Base-by-base conservation (phyloP, 2,329 filamentous ascomycete species). In the Neonectria faginata region DNA sequence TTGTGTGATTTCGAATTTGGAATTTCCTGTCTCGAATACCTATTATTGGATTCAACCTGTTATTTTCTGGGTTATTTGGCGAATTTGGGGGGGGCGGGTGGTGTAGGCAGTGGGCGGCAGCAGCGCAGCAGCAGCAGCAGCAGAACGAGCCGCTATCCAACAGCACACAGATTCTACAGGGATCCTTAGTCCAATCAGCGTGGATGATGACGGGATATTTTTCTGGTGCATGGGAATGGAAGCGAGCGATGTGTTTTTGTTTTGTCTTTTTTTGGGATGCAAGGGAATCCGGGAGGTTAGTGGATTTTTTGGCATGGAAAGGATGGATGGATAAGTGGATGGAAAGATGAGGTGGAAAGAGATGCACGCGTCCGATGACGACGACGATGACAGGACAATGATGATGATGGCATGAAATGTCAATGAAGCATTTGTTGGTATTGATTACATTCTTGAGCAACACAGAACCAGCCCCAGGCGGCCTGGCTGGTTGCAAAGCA, bases 1-100 rank as follows among this genome's bases (percentile, higher is more conserved):
- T 75, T 73, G 70, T 70, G 59, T 76, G 75, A 77, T 77, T 74
- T 73, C 72, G 63, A 62, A 70, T 64, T 72, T 75, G 72, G 53
- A 59, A 72, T 70, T 65, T 66, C 68, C 59, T 69, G 65, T 72
- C 58, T 74, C 60, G 65, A 70, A 70, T 73, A 73, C 65, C 63
- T 73, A 42, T 70, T 62, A 60, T 62, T 62, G 27, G 27, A 60
- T 54, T 62, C 33, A 45, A 22, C 33, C 53, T 58, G 45, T 57
- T 59, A 31, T 58, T 64, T 57, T 56, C 59, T 68, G 60, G 66
- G 68, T 64, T 54, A 36, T 65, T 65, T 51, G 69, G 70, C 70
- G 70, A 72, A 72, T 51, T 57, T 31, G 47, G 25, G 47, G 47
- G 25, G 60, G 31, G 61, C 56, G 58, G 62, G 62, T 50, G 60